phyloP scores from a whole-genome alignment of 176 grass and related monocot genomes.

The Oryza brachyantha region DNA sequence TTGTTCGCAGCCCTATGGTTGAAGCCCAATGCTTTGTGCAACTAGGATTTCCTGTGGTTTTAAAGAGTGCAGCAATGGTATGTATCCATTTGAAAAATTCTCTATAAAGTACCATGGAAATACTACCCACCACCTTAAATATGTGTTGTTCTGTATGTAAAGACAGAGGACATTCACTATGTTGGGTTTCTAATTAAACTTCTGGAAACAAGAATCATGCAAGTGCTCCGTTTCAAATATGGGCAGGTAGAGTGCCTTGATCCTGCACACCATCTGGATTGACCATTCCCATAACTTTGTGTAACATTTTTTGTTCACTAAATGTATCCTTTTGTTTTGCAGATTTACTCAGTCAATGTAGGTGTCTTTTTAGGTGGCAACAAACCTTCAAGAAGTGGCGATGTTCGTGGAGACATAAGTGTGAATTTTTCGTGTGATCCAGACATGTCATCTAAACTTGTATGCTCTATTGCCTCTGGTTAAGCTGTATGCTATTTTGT shows the following conservation, averaged over 20 bases:
- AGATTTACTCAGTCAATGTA: slow-evolving; percentile 97
- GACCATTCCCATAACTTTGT: slow-evolving; percentile 4
- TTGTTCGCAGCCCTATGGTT: slow-evolving; percentile 96
- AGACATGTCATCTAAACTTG: slow-evolving; percentile 85
- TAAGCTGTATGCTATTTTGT: background rate
- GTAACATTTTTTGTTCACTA: slow-evolving; percentile 12
- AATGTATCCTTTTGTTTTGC: slow-evolving; percentile 33
- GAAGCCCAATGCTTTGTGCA: slow-evolving; percentile 99
- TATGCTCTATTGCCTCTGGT: slow-evolving; percentile 32
- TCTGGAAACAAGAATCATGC: slow-evolving; percentile 96
- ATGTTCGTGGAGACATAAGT: slow-evolving; percentile 91
- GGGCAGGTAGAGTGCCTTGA: slow-evolving; percentile 63
- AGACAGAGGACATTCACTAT: slow-evolving; percentile 96
- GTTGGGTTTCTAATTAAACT: slow-evolving; percentile 97
- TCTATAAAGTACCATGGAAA: background rate
- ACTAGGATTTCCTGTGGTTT: slow-evolving; percentile 79
- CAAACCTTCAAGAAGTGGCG: slow-evolving; percentile 93
- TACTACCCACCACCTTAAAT: slow-evolving; percentile 28
- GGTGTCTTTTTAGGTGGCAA: slow-evolving; percentile 96
- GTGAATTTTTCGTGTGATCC: slow-evolving; percentile 97
- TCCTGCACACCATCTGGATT: slow-evolving; percentile 13
- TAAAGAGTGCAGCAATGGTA: slow-evolving; percentile 89
- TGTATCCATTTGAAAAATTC: slow-evolving; percentile 11
- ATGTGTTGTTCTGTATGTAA: slow-evolving; percentile 35
- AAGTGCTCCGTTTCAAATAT: slow-evolving; percentile 99